Evolutionary conservation across 306 rosid genomes (phyloP).

Genomic region (Mimosa pudica): DNA sequence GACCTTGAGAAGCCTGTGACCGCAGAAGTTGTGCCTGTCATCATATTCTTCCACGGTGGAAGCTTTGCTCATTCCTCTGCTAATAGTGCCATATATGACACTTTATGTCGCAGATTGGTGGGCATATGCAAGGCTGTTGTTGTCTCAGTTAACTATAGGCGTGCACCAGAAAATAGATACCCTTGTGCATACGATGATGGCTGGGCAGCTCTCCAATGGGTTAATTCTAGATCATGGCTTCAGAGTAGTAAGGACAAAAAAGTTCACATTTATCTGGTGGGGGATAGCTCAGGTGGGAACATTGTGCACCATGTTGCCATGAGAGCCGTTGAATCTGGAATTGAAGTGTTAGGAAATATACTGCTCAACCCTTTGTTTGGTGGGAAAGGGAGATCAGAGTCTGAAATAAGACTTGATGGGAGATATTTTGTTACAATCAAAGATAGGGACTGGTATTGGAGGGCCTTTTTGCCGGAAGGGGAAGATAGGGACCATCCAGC

Average conservation of each 20-base stretch:
- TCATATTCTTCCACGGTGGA: slow-evolving; percentile 95
- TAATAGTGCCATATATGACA: slow-evolving; percentile 88
- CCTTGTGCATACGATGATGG: slow-evolving; percentile 99
- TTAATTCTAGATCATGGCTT: slow-evolving; percentile 79
- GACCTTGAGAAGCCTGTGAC: slow-evolving; percentile 75
- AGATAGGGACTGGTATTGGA: slow-evolving; percentile 99
- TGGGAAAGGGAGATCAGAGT: slow-evolving; percentile 76
- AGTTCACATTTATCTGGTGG: slow-evolving; percentile 79
- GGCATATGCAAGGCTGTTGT: slow-evolving; percentile 86
- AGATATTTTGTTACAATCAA: slow-evolving; percentile 78
- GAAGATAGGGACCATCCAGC: slow-evolving; percentile 96
- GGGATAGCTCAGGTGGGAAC: slow-evolving; percentile 99
- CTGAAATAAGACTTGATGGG: slow-evolving; percentile 81
- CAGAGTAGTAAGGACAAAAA: slow-evolving; percentile 75
- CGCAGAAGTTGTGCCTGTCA: slow-evolving; percentile 69
- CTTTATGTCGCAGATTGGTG: slow-evolving; percentile 81
- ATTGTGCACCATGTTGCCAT: slow-evolving; percentile 90
- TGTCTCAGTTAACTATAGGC: slow-evolving; percentile 83
- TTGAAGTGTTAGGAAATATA: slow-evolving; percentile 78
- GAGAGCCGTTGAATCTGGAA: slow-evolving; percentile 64
- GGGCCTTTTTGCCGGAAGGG: slow-evolving; percentile 95
- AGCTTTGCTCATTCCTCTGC: slow-evolving; percentile 96
- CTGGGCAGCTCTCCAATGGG: slow-evolving; percentile 87
- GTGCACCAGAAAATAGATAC: slow-evolving; percentile 79
- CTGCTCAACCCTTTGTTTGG: slow-evolving; percentile 95